A percentile compares a stretch with the other conserved stretches of the same genome.
Conservation (phyloP, 2,329 filamentous ascomycete genomes). For the Cytospora paraplurivora region DNA sequence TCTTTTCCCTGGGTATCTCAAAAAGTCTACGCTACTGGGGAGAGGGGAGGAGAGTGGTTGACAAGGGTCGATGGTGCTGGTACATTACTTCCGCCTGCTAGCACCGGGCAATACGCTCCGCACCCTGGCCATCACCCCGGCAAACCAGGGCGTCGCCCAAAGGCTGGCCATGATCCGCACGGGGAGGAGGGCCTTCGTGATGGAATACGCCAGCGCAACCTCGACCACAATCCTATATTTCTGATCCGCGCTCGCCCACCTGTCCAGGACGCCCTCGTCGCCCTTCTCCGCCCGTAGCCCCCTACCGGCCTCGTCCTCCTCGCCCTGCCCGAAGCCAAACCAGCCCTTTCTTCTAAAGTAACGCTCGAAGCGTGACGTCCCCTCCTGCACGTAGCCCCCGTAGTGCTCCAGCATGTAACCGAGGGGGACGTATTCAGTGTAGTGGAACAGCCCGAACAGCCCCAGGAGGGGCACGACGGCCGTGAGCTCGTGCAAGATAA, state of each 20-base stretch:
- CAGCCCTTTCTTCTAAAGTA: constrained; percentile 81
- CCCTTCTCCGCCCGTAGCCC: background rate
- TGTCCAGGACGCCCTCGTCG: constrained; percentile 34
- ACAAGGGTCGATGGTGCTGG: too few species aligned
- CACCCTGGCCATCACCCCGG: constrained; percentile 59
- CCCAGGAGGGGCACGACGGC: constrained; percentile 78
- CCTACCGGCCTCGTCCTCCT: constrained; percentile 35
- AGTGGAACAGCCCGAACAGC: constrained; percentile 78
- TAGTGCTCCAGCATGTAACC: constrained; percentile 53
- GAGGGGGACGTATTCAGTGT: constrained; percentile 71
- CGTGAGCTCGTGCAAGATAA: constrained; percentile 89
- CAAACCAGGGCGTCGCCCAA: constrained; percentile 93
- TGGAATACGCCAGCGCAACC: constrained; percentile 85
- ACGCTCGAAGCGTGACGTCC: constrained; percentile 71
- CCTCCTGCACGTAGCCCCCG: constrained; percentile 57
- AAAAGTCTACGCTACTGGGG: background rate
- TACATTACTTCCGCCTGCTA: constrained; percentile 24
- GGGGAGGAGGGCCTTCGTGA: constrained; percentile 85
- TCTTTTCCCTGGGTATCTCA: background rate
- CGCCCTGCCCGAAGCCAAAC: constrained; percentile 61
- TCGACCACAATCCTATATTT: constrained; percentile 62
- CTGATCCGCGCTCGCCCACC: constrained; percentile 44
- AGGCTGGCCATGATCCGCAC: constrained; percentile 75
- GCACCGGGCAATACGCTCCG: constrained; percentile 26
- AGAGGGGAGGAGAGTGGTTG: too few species aligned